phyloP scores from a whole-genome alignment of 2,329 filamentous ascomycete species.

The Chaetoscypha palmicola region DNA sequence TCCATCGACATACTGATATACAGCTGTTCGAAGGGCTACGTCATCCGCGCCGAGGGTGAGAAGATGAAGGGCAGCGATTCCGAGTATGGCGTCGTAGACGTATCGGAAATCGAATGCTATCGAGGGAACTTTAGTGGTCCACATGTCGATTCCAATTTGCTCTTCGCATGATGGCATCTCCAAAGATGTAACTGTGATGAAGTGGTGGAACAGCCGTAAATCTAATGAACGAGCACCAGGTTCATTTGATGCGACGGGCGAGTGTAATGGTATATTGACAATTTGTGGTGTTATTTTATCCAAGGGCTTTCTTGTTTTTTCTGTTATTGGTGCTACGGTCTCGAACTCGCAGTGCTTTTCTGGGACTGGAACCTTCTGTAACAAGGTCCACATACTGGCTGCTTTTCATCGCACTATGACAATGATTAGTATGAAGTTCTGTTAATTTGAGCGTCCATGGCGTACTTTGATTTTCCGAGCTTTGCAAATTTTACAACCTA shows the following conservation, averaged over 20 bases:
- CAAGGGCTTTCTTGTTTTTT: neutral
- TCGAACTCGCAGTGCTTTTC: constrained; percentile 10
- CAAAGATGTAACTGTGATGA: constrained; percentile 9
- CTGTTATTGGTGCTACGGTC: neutral
- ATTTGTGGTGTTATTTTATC: neutral
- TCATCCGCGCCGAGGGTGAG: constrained; percentile 4
- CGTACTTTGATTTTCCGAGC: constrained; percentile 14
- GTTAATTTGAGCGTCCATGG: neutral
- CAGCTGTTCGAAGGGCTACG: constrained; percentile 4
- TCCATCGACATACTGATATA: constrained; percentile 10
- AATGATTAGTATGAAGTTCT: neutral
- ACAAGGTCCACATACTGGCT: constrained; percentile 8
- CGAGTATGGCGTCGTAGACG: constrained; percentile 10
- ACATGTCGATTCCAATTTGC: constrained; percentile 4
- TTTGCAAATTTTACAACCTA: constrained; percentile 13
- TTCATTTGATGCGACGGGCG: neutral
- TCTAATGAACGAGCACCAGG: constrained; percentile 7
- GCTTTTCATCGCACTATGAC: constrained; percentile 10
- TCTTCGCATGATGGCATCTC: constrained; percentile 6
- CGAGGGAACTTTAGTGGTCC: constrained; percentile 5
- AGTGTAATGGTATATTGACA: neutral
- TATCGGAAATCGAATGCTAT: constrained; percentile 9
- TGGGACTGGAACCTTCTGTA: constrained; percentile 7
- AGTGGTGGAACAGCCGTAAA: constrained; percentile 12
- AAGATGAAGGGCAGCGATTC: constrained; percentile 10